Evolutionary conservation across 2,329 filamentous ascomycete species (phyloP), one percentile per base, ranked within the genome.

Genomic region (Penicillium freii): DNA sequence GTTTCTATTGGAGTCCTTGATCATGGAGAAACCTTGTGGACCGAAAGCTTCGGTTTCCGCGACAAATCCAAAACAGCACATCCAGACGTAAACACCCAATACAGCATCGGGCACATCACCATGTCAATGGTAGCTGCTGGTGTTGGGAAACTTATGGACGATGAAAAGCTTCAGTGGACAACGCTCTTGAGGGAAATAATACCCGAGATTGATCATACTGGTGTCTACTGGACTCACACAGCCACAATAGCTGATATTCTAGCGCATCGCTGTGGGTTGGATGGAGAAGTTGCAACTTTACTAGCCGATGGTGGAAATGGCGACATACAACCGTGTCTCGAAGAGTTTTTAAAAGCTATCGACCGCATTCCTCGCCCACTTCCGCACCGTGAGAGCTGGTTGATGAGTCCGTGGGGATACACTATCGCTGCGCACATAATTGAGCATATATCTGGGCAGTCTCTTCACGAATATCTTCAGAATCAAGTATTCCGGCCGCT

Each of bases 91-190:
- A 29, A 56, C 15, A 56, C 42, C 9, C 33, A 46, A 21, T 56
- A 56, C 9, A 36, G 54, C 23, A 29, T 52, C 25, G 48, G 48
- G 19, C 29, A 43, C 5, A 23, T 56, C 23, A 56, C 48, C 2
- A 56, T 46, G 29, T n/a, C 43, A 19, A 39, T 52, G 38, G 43
- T 47, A 13, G 48, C 54, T n/a, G 43, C 40, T 17, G 54, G 40
- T 21, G 34, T 56, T 49, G 54, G 48, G 2, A 47, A 38, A 21
- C 27, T 56, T 8, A 42, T 56, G 15, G 48, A 56, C 1, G 40
- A 42, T 23, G 42, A 42, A 21, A 56, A 52, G 17, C 13, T 56
- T n/a, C 19, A 33, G 15, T 56, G 54, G 54, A 52, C 42, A 17
- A 52, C 48, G 2, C 25, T 25, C 8, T 15, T 56, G 34, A 29